A percentile compares a stretch with the other conserved stretches of the same genome.
Evolutionary conservation across 1,284 basidiomycete species (phyloP).

Genomic region (Cryptococcus sp.): DNA sequence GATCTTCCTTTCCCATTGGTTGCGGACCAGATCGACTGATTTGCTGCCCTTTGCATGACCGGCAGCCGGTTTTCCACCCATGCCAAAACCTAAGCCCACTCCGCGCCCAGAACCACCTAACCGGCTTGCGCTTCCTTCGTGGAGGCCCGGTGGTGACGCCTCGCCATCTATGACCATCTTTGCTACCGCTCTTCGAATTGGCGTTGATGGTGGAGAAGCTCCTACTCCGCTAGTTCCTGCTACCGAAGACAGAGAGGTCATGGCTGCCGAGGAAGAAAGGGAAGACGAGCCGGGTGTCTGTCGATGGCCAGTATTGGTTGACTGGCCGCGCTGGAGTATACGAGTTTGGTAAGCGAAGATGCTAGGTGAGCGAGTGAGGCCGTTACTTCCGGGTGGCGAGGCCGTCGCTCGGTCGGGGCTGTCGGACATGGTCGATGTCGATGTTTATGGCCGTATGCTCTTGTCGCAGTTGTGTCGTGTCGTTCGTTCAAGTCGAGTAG

Average conservation of each 20-base stretch:
- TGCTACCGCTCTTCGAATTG: conserved; percentile 34
- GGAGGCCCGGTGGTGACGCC: conserved; percentile 7
- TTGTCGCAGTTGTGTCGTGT: background rate
- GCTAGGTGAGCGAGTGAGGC: conserved; percentile 33
- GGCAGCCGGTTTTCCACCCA: conserved; percentile 18
- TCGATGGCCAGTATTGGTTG: conserved; percentile 12
- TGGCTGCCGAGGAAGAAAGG: conserved; percentile 14
- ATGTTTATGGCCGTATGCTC: background rate
- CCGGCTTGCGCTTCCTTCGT: background rate
- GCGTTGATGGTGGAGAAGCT: conserved; percentile 38
- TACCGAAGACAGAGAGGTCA: conserved; percentile 25
- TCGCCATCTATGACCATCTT: conserved; percentile 27
- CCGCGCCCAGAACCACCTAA: conserved; percentile 24
- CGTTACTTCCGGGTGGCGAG: conserved; percentile 29
- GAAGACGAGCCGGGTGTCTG: conserved; percentile 12
- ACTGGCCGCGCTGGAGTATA: conserved; percentile 29
- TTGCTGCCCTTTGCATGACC: conserved; percentile 26
- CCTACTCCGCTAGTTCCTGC: conserved; percentile 7
- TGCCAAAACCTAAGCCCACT: conserved; percentile 22
- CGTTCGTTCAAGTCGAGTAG: background rate
- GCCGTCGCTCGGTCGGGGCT: conserved; percentile 9
- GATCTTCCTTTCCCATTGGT: conserved; percentile 50
- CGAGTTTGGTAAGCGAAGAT: conserved; percentile 48
- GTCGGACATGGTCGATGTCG: conserved; percentile 15
- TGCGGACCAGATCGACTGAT: conserved; percentile 43